Conservation (phyloP, 164 flowering plant species). For the Vitis rotundifolia region DNA sequence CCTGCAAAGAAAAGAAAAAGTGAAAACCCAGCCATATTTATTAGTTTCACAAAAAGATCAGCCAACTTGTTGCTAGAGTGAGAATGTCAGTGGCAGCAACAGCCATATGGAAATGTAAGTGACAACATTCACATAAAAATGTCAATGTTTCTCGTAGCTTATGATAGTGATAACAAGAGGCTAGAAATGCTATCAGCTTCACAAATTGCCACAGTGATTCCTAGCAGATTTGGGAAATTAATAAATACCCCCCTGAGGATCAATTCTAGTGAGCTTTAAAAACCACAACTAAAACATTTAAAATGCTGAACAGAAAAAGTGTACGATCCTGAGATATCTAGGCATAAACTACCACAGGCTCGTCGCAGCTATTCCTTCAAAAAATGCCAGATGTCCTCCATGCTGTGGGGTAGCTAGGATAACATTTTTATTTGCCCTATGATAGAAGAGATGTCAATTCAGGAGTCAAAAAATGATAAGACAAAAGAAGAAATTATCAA, state of each 20-base stretch:
- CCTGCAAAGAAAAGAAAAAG: conserved; percentile 29
- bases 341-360: conserved; percentile 54
- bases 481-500: conserved; percentile 1
- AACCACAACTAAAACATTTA: not conserved
- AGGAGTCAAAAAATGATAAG: not conserved
- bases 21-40: not conserved
- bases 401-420: conserved; percentile 77
- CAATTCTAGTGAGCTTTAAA: not conserved
- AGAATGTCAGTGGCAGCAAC: not conserved
- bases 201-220: not conserved
- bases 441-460: conserved; percentile 7
- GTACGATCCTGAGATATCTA: not conserved
- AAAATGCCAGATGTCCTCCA: conserved; percentile 91
- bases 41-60: not conserved
- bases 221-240: not conserved
- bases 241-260: not conserved
- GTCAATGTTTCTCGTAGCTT: not conserved
- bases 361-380: conserved; percentile 72
- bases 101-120: not conserved
- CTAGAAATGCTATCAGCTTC: not conserved
- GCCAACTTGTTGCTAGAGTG: not conserved
- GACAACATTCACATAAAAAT: not conserved
- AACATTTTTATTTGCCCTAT: conserved; percentile 74
- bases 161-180: not conserved
- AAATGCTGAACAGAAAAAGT: not conserved